Base-by-base conservation (phyloP, 768 basidiomycete genomes). In the Mycena epipterygia region DNA sequence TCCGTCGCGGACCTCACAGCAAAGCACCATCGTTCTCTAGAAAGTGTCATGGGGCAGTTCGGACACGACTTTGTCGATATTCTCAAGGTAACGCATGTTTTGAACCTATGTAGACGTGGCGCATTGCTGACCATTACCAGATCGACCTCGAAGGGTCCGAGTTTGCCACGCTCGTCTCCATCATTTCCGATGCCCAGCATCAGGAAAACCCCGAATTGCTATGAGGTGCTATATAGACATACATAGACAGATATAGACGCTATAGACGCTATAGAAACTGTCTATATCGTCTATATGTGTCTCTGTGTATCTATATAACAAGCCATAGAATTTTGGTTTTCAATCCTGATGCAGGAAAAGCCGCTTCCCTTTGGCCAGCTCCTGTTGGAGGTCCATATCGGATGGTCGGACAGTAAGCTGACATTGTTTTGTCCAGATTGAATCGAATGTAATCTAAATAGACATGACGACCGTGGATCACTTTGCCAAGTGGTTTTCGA, bases 141-240 rank as follows among this genome's bases (percentile, higher is more conserved):
- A 80, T 87, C 63, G 86, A 87, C 73, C 72, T 88, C 11, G 86
- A 87, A 61, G 87, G 87, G 41, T 82, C 80, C 75, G 86, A 87
- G 72, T 87, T 88, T 42, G 82, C 84, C 14, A 81, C 84, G 5
- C 81, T 87, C 42, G 59, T 81, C 2, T 76, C 81, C 48, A 80
- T 88, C 59, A 73, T 88, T n/a, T 75, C 79, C 17, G 80, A 84
- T 23, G 83, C 75, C 2, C 76, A 78, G n/a, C n/a, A n/a, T n/a
- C n/a, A n/a, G n/a, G n/a, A n/a, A n/a, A n/a, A n/a, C n/a, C n/a
- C n/a, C n/a, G n/a, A n/a, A n/a, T n/a, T n/a, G n/a, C n/a, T n/a
- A n/a, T n/a, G n/a, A n/a, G n/a, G n/a, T n/a, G n/a, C n/a, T n/a
- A n/a, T n/a, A n/a, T n/a, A n/a, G n/a, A n/a, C n/a, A n/a, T n/a